A percentile compares a stretch with the other conserved stretches of the same genome.
Conservation (phyloP, 768 basidiomycete species). For the Trametes sanguinea region DNA sequence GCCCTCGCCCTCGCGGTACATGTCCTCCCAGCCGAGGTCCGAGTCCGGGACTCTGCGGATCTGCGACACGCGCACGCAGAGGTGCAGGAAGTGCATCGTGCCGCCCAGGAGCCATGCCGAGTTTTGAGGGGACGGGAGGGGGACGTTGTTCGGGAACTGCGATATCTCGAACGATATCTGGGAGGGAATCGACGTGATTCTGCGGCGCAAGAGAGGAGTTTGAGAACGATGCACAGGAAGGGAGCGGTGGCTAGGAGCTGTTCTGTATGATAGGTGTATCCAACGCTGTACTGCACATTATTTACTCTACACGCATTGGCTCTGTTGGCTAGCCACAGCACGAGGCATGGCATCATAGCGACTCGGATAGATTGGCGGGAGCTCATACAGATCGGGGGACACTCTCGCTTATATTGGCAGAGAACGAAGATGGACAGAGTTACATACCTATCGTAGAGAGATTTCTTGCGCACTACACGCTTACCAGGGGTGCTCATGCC, state of each 20-base stretch:
- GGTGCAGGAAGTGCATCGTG: slow-evolving; percentile 65
- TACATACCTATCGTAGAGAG: slow-evolving; percentile 59
- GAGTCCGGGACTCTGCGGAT: slow-evolving; percentile 59
- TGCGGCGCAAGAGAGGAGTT: slow-evolving; percentile 28
- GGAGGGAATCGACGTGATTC: slow-evolving; percentile 68
- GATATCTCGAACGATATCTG: slow-evolving; percentile 76
- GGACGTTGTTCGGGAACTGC: slow-evolving; percentile 79
- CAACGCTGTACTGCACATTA: no score
- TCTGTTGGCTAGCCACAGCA: no score
- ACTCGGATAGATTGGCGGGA: no score
- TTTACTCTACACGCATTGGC: no score
- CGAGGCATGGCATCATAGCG: no score
- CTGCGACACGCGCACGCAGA: slow-evolving; percentile 63
- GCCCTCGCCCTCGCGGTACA: slow-evolving; percentile 66
- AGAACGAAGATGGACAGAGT: no score
- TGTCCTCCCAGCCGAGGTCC: slow-evolving; percentile 78
- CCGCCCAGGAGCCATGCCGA: slow-evolving; percentile 69
- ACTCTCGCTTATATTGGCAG: no score
- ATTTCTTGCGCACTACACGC: slow-evolving; percentile 63
- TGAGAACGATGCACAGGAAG: background rate
- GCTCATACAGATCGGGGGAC: no score
- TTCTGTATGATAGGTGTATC: no score
- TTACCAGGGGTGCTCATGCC: slow-evolving; percentile 46
- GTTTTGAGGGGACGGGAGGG: slow-evolving; percentile 65
- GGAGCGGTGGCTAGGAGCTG: no score